phyloP scores from a whole-genome alignment of 441 rosid genomes.

The Euphorbia neoarborescens region DNA sequence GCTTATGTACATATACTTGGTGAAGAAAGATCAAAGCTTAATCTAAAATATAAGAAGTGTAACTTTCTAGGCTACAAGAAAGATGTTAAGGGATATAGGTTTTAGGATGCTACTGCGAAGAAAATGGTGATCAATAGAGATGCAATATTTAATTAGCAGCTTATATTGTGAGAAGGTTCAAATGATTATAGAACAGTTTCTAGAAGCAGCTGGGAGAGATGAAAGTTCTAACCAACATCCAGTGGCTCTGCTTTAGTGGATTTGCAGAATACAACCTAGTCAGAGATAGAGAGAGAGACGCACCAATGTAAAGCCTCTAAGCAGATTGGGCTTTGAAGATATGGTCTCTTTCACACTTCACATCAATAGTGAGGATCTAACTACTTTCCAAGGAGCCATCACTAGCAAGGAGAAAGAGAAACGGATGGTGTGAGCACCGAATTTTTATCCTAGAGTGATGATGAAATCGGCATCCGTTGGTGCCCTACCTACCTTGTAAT shows the following conservation, averaged over 20 bases:
- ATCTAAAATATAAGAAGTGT: not conserved
- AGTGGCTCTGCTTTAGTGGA: not conserved
- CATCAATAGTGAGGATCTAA: not conserved
- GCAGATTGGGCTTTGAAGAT: not conserved
- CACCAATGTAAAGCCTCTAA: not conserved
- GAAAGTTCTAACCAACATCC: not conserved
- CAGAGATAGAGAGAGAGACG: not conserved
- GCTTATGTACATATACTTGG: not conserved
- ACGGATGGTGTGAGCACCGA: no score
- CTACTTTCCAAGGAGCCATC: not conserved
- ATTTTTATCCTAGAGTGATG: no score
- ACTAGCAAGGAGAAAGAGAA: not conserved
- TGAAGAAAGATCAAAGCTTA: no score
- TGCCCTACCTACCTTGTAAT: no score
- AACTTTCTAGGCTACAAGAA: slow-evolving; percentile 4
- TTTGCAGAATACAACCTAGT: not conserved
- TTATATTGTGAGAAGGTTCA: no score
- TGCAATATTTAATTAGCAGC: not conserved
- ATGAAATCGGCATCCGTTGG: no score
- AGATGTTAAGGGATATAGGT: slow-evolving; percentile 8
- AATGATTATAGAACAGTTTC: no score
- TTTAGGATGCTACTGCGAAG: slow-evolving; percentile 2
- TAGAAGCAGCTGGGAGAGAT: not conserved
- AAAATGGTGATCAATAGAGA: slow-evolving; percentile 7
- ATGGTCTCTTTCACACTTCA: not conserved